Base-by-base conservation (phyloP, 257 asterid species). In the Thymus quinquecostatus region DNA sequence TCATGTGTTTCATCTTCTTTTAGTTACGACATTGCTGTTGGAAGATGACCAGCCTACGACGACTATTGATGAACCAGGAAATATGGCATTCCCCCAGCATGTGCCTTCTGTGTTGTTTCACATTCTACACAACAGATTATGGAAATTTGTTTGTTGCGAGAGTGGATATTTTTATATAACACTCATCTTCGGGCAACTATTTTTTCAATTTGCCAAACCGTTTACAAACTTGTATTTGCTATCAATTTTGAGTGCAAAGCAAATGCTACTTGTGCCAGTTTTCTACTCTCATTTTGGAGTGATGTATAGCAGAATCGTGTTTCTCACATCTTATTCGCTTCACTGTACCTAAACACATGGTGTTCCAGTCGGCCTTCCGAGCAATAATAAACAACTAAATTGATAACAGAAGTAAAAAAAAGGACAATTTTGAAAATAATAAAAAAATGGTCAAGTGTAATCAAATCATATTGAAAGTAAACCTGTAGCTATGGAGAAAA, bases 31-130 rank as follows among this genome's bases (percentile, higher is more conserved):
- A 14, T 51, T 6, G 57, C 21, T 51, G 28, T 65, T 48, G 54
- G 47, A 41, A 47, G 68, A 67, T 58, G 74, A 82, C 65, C 41
- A 67, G 10, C 28, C 32, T 64, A 76, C 60, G 50, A 6, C 28
- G 50, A 6, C 28, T 61, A 10, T 54, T 45, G 67, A 66, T 68
- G 12, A 47, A 34, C 68, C 61, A 66, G 57, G 64, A 55, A 59
- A 54, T 58, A 38, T 70, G 33, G 75, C 44, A 73, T 62, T 51
- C 47, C 81, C 62, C 41, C 62, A 10, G 61, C 56, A 36, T 60
- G 48, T 72, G 54, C 65, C 28, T 12, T 14, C 60, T 61, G 8
- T 74, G 64, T 48, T 57, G 55, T 71, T 33, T 61, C 70, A 10
- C 29, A 41, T 66, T 70, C 49, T 50, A 66, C 55, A 54, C 70